Base-by-base conservation (phyloP, 2,329 filamentous ascomycete species). In the Fusarium sp. region DNA sequence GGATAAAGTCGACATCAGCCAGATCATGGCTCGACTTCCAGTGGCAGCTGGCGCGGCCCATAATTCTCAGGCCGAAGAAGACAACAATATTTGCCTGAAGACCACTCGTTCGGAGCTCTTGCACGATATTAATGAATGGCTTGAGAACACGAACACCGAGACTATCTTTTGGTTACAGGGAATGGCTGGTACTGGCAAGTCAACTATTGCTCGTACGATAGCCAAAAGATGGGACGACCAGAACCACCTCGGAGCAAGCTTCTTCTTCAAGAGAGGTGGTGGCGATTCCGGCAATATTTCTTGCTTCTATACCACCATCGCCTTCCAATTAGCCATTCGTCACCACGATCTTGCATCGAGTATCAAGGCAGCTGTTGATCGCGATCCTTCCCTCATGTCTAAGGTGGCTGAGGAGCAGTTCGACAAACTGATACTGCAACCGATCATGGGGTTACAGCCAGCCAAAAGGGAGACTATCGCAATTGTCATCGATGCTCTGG, bases 241-340 rank as follows among this genome's bases (percentile, higher is more conserved):
- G 4, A 16, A 45, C 0, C 7, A 23, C 3, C 72, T 82, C 7
- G 77, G 65, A 1, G 79, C 77, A 0, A 80, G 75, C 43, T 85
- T 84, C 64, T 83, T 84, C 72, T 85, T 83, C 72, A 82, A 80
- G 51, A 78, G 70, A 61, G 81, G 77, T 4, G 78, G 80, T 47
- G 67, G 50, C 5, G 78, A 81, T 58, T 73, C 79, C n/a, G 76
- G 78, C 3, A 76, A 76, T 42, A 78, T 78, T 4, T 65, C 56
- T 6, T 72, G 72, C 32, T 74, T 85, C 11, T 78, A 84, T 28
- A 74, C 80, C 3, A 84, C 82, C 0, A 67, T 85, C 21, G 77
- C 78, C 10, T 46, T 34, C 5, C 78, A 83, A 56, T 72, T 84
- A 7, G 65, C 23, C 3, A n/a, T 27, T 20, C 10, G n/a, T 13